Percentiles rank a stretch among this genome's conserved stretches.
phyloP scores from a whole-genome alignment of 768 basidiomycete genomes.

The Dentipellis sp. region DNA sequence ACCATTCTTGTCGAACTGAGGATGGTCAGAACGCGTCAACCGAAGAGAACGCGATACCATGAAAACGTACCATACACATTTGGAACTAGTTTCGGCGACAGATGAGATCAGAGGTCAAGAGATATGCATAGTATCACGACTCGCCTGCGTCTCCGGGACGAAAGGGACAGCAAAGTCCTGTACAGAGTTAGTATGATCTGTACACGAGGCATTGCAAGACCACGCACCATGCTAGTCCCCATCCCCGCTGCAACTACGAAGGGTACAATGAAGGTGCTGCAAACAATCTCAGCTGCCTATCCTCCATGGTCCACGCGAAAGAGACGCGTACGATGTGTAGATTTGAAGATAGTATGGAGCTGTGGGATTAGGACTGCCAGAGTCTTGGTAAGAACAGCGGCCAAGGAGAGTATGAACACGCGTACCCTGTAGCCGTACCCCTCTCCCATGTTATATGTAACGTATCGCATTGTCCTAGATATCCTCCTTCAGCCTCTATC shows the following conservation, averaged over 20 bases:
- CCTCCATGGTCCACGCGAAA: neutral
- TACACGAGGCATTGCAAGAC: neutral
- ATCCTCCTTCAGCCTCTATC: neutral
- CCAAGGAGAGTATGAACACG: neutral
- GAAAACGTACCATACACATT: constrained; percentile 49
- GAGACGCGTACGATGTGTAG: constrained; percentile 44
- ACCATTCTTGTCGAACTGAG: constrained; percentile 43
- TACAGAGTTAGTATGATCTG: no score
- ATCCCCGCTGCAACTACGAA: constrained; percentile 41
- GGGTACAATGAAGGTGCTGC: constrained; percentile 40
- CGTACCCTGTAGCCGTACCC: constrained; percentile 20
- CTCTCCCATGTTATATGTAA: constrained; percentile 23
- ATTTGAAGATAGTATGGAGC: constrained; percentile 54
- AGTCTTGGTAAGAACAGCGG: neutral
- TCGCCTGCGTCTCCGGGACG: constrained; percentile 44
- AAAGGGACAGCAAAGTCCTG: constrained; percentile 56
- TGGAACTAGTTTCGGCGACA: constrained; percentile 35
- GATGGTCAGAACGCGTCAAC: neutral
- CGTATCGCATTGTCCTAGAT: constrained; percentile 24
- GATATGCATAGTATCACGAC: constrained; percentile 5
- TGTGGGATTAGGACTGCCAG: constrained; percentile 39
- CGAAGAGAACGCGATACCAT: neutral
- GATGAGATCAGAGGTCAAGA: neutral
- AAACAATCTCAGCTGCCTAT: neutral
- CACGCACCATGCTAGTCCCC: constrained; percentile 38